Percentiles rank a stretch among this genome's conserved stretches.
Evolutionary conservation across 192 early-diverging fungal species (phyloP).

Genomic region (Rhizoclosmatium globosum): DNA sequence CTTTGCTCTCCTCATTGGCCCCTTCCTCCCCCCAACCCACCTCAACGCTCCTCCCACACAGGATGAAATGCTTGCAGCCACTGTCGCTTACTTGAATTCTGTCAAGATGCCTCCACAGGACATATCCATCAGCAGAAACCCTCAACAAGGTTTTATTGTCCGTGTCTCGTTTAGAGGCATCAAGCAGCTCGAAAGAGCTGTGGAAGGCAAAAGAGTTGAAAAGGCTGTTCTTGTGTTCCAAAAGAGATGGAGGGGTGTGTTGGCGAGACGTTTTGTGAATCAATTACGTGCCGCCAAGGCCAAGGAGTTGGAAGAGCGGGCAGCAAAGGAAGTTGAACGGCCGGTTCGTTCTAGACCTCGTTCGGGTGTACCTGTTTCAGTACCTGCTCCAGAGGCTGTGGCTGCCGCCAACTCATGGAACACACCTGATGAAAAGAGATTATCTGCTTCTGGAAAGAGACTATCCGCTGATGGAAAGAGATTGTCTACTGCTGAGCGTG

Average conservation of each 20-base stretch:
- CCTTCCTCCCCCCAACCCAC: constrained; percentile 22
- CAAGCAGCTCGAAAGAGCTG: constrained; percentile 38
- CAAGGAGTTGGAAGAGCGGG: not conserved
- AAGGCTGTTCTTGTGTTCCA: constrained; percentile 47
- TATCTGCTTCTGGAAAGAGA: too few relatives aligned
- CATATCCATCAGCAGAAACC: constrained; percentile 14
- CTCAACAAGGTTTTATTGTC: constrained; percentile 26
- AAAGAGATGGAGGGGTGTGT: constrained; percentile 37
- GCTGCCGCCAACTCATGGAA: too few relatives aligned
- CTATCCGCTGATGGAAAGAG: too few relatives aligned
- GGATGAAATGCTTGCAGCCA: constrained; percentile 29
- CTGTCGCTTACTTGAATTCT: constrained; percentile 23
- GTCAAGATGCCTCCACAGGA: constrained; percentile 35
- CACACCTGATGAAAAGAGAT: too few relatives aligned
- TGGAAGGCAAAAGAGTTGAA: not conserved
- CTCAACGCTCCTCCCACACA: not conserved
- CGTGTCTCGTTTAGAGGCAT: constrained; percentile 34
- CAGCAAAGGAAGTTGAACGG: constrained; percentile 1
- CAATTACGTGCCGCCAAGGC: too few relatives aligned
- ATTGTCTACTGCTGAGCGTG: too few relatives aligned
- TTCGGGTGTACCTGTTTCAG: constrained; percentile 10
- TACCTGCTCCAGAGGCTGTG: not conserved
- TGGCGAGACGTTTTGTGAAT: constrained; percentile 29
- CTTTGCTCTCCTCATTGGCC: constrained; percentile 3
- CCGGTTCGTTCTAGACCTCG: constrained; percentile 11